Percentiles rank a stretch among this genome's conserved stretches.
Conservation (phyloP, 2,329 filamentous ascomycete species). For the Harringtonia lauricola region DNA sequence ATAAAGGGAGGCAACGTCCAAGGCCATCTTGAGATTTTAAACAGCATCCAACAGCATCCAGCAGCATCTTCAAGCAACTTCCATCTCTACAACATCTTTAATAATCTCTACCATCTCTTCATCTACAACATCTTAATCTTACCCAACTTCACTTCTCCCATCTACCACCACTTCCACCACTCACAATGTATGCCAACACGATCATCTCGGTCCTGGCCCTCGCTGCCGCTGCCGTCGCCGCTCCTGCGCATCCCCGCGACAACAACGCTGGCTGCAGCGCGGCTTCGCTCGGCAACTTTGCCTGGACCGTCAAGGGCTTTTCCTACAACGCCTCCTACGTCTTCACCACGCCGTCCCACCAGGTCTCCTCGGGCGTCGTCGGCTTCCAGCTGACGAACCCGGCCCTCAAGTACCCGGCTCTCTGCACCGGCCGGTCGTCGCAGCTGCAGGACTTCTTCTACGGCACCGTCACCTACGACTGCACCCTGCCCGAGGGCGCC, state of each 20-base stretch:
- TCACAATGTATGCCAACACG: slow-evolving; percentile 2
- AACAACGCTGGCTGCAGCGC: slow-evolving; percentile 19
- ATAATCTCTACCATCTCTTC: too few relatives aligned
- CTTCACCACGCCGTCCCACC: slow-evolving; percentile 40
- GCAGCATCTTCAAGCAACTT: too few relatives aligned
- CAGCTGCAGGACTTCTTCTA: slow-evolving; percentile 39
- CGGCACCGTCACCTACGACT: slow-evolving; percentile 32
- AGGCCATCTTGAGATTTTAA: too few relatives aligned
- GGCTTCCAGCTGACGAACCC: slow-evolving; percentile 39
- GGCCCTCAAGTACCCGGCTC: slow-evolving; percentile 23
- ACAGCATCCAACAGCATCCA: too few relatives aligned
- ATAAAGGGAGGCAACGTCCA: too few relatives aligned
- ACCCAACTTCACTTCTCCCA: neutral
- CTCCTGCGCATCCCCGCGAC: slow-evolving; percentile 1
- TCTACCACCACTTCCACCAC: neutral
- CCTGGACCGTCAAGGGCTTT: slow-evolving; percentile 32
- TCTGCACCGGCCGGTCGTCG: slow-evolving; percentile 29
- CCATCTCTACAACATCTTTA: too few relatives aligned
- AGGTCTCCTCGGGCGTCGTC: slow-evolving; percentile 34
- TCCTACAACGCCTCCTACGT: slow-evolving; percentile 36
- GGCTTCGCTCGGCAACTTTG: slow-evolving; percentile 21
- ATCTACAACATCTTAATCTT: too few relatives aligned
- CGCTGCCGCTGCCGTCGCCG: neutral
- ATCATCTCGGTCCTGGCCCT: slow-evolving; percentile 4
- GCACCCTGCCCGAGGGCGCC: slow-evolving; percentile 18